Evolutionary conservation across 139 green algal genomes (phyloP).

Genomic region (Marvania coccoides): DNA sequence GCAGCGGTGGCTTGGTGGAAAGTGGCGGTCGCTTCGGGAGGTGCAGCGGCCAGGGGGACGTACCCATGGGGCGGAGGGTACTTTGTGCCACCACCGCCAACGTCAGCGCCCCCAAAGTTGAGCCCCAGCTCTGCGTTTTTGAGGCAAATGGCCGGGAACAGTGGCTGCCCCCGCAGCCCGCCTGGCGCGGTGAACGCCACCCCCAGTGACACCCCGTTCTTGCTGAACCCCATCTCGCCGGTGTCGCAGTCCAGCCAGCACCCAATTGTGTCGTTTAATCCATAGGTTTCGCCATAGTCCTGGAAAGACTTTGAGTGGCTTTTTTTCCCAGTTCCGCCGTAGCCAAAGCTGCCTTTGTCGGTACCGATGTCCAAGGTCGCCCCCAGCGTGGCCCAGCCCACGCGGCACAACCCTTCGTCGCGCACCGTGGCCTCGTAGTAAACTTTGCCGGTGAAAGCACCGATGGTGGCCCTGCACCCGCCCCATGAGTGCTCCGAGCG

Average conservation of each 20-base stretch:
- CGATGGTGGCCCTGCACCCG: conserved; percentile 41
- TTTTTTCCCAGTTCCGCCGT: conserved; percentile 70
- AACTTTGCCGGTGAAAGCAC: conserved; percentile 31
- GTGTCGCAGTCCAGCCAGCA: conserved; percentile 47
- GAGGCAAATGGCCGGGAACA: conserved; percentile 68
- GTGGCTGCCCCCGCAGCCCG: conserved; percentile 29
- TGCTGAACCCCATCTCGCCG: conserved; percentile 42
- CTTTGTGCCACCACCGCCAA: conserved; percentile 16
- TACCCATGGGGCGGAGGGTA: conserved; percentile 29
- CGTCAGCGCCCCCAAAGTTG: conserved; percentile 45
- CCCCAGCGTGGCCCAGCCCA: conserved; percentile 55
- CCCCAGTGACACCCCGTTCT: conserved; percentile 53
- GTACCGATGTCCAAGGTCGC: conserved; percentile 59
- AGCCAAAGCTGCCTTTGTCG: conserved; percentile 54
- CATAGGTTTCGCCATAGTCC: conserved; percentile 60
- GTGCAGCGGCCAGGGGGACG: conserved; percentile 18
- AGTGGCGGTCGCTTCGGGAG: background rate
- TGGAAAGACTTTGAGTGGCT: conserved; percentile 54
- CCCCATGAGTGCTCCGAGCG: conserved; percentile 46
- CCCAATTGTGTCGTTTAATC: conserved; percentile 50
- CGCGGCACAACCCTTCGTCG: conserved; percentile 64
- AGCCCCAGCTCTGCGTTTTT: conserved; percentile 71
- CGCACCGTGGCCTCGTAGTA: conserved; percentile 52
- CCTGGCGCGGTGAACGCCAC: conserved; percentile 46
- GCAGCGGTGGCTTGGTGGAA: background rate